Conservation (phyloP, 768 basidiomycete genomes). For the Tulasnella sp. region DNA sequence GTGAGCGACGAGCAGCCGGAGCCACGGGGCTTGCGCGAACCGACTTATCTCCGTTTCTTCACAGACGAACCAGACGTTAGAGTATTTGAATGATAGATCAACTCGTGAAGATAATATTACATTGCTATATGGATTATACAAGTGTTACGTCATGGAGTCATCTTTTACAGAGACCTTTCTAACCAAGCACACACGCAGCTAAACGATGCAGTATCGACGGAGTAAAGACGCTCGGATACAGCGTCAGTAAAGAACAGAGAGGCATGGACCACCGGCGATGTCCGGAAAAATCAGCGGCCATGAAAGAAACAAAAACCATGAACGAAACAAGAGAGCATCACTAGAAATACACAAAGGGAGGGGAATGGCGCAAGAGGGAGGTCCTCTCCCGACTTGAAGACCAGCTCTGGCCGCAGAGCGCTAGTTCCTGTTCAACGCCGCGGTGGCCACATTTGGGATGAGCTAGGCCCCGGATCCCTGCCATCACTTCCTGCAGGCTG, state of each 20-base stretch:
- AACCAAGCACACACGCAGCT: no score
- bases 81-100: no score
- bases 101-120: neutral
- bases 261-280: neutral
- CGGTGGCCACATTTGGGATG: neutral
- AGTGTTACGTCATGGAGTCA: neutral
- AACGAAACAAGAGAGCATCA: neutral
- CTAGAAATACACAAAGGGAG: neutral
- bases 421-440: neutral
- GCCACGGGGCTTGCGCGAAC: no score
- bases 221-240: no score
- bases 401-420: no score
- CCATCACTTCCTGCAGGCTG: neutral
- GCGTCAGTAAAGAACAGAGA: neutral
- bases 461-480: neutral
- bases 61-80: no score
- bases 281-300: no score
- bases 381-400: neutral
- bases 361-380: neutral
- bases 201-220: no score
- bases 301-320: no score
- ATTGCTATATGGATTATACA: neutral
- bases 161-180: neutral
- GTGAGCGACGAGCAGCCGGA: no score
- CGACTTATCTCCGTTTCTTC: no score